Evolutionary conservation across 1,284 basidiomycete genomes (phyloP).

Genomic region (Pisolithus thermaeus): DNA sequence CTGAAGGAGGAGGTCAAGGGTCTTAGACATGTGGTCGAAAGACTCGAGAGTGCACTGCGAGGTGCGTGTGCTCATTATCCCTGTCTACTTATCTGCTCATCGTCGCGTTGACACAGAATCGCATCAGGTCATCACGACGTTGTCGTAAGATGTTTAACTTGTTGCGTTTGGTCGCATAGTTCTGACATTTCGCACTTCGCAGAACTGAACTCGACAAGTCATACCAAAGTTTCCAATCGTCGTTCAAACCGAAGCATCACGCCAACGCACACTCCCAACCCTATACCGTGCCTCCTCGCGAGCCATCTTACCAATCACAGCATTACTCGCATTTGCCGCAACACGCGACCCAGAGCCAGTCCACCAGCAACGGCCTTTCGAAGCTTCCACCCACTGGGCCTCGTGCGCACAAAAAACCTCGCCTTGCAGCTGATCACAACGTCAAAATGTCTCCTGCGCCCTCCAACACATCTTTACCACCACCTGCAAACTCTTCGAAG

Average conservation of each 20-base stretch:
- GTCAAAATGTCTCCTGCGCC: slow-evolving; percentile 39
- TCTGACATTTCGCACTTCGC: neutral
- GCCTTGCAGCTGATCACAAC: slow-evolving; percentile 44
- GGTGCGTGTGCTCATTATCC: slow-evolving; percentile 38
- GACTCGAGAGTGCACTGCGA: slow-evolving; percentile 65
- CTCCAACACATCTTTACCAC: slow-evolving; percentile 28
- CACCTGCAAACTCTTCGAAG: slow-evolving; percentile 21
- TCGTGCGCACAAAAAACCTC: slow-evolving; percentile 69
- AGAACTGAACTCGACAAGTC: slow-evolving; percentile 69
- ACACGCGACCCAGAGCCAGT: slow-evolving; percentile 20
- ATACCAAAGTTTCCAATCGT: slow-evolving; percentile 50
- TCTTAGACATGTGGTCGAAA: slow-evolving; percentile 57
- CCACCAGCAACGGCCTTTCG: slow-evolving; percentile 26
- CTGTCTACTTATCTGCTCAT: slow-evolving; percentile 1
- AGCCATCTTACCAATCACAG: slow-evolving; percentile 12
- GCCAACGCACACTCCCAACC: slow-evolving; percentile 33
- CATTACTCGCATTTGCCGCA: slow-evolving; percentile 8
- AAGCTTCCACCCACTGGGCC: slow-evolving; percentile 69
- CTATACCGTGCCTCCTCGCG: slow-evolving; percentile 24
- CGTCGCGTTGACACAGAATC: slow-evolving; percentile 46
- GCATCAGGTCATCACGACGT: slow-evolving; percentile 57
- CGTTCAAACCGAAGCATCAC: slow-evolving; percentile 35
- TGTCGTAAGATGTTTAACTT: slow-evolving; percentile 52
- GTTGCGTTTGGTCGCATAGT: neutral
- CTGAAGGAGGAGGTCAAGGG: slow-evolving; percentile 74